Base-by-base conservation (phyloP, 192 early-diverging fungal species). In the Rhizoclosmatium sp. region DNA sequence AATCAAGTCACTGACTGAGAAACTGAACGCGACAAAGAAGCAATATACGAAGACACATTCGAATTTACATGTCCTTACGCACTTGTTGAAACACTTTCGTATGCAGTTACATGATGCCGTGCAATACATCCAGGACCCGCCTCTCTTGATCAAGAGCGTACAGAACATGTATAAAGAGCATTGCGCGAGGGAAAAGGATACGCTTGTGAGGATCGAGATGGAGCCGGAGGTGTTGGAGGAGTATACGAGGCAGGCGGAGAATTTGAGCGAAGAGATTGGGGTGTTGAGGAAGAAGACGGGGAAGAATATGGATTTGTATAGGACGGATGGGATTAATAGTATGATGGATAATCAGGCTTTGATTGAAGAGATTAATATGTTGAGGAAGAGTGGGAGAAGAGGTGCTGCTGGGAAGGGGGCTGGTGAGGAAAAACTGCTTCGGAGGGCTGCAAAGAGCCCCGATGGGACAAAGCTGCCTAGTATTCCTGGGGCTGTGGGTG, bases 121-220 rank as follows among this genome's bases (percentile, higher is more conserved):
- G 2, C 59, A 79, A 16, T 82, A 86, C 71, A 83, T 89, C 40
- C 87, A 89, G 69, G 89, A 90, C 21, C 78, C 87, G 0, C 42
- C 79, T 40, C 16, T 86, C 14, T 19, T 39, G 21, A 46, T 80
- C 78, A 81, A 78, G 77, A 76, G 42, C 14, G 62, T 75, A 31
- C 54, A 83, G 54, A 85, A 83, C 74, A 49, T 83, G 47, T 70
- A 67, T 47, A 42, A 56, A 14, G 78, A 81, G 65, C 78, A 81
- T 42, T 81, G 81, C 70, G 67, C 44, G 41, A 59, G 61, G 14
- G 75, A 60, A 1, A 46, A 16, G 54, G 69, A 51, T 3, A 12
- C 73, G 14, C 46, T 58, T 7, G 56, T 9, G 5, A 19, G 60
- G 10, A 71, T 69, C 21, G 81, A 65, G 16, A 65, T 85, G 23